Evolutionary conservation across 305 asterid genomes (phyloP).

Genomic region (Solanum hybrid): DNA sequence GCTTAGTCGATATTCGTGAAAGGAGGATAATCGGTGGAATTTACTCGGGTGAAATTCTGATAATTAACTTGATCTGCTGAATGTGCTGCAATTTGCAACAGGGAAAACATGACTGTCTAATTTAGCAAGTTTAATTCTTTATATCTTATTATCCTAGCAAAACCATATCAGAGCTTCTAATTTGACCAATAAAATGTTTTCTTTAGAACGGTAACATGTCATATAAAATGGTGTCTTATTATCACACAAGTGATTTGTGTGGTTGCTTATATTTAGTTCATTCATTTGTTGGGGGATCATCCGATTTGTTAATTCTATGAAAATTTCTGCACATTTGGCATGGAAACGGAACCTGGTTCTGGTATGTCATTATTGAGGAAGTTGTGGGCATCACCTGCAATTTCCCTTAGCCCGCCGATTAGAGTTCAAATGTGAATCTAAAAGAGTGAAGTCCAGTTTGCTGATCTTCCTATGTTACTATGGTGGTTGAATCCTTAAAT

Average conservation of each 20-base stretch:
- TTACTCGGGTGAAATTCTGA: neutral
- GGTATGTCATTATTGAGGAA: neutral
- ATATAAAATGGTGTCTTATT: neutral
- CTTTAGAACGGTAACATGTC: neutral
- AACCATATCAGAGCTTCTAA: neutral
- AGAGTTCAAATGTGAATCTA: neutral
- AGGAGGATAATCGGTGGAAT: neutral
- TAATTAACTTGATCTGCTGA: neutral
- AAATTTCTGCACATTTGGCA: neutral
- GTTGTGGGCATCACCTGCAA: neutral
- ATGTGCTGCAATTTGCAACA: neutral
- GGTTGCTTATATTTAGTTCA: neutral
- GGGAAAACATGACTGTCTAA: neutral
- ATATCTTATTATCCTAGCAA: neutral
- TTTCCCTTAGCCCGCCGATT: neutral
- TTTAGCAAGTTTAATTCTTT: neutral
- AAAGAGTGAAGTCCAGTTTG: neutral
- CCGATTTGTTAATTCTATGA: neutral
- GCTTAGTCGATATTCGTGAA: neutral
- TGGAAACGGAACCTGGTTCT: neutral
- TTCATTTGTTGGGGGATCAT: neutral
- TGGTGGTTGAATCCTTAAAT: neutral
- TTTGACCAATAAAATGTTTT: neutral
- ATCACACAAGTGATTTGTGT: neutral
- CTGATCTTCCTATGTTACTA: neutral